These are phyloP conservation scores for Viola odorata DNA, from an alignment of 345 rosid genomes.

Conservation along the genomic window DNA sequence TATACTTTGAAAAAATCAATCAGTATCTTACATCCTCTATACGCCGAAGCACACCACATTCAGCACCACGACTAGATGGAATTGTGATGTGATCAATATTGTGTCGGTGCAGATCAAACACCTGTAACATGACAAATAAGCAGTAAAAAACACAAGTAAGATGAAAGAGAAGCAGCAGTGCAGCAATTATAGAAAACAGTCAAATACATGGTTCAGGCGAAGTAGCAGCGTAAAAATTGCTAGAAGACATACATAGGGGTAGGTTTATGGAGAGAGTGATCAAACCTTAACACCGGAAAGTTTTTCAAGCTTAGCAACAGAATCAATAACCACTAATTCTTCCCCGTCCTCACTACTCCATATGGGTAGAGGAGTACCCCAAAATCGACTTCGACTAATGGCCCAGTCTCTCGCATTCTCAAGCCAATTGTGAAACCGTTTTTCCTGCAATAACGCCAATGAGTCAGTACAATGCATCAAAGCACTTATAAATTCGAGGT, in stretches of 20 bases:
- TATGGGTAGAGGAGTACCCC: slow-evolving; percentile 98
- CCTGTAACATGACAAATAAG: slow-evolving; percentile 35
- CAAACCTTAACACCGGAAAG: slow-evolving; percentile 88
- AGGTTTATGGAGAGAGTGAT: slow-evolving; percentile 8
- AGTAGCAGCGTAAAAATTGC: too few relatives aligned
- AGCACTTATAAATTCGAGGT: not conserved
- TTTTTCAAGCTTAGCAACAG: slow-evolving; percentile 75
- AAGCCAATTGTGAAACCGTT: slow-evolving; percentile 98
- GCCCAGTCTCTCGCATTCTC: slow-evolving; percentile 99
- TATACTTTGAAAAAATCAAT: slow-evolving; percentile 3
- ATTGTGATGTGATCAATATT: slow-evolving; percentile 87
- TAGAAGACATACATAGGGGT: too few relatives aligned
- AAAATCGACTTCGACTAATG: slow-evolving; percentile 89
- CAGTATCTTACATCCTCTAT: slow-evolving; percentile 70
- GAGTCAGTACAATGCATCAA: not conserved
- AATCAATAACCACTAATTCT: slow-evolving; percentile 75
- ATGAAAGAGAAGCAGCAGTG: too few relatives aligned
- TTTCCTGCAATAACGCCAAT: slow-evolving; percentile 44
- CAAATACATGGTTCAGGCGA: too few relatives aligned
- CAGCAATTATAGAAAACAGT: too few relatives aligned
- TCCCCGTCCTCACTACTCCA: slow-evolving; percentile 89
- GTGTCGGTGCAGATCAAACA: slow-evolving; percentile 91
- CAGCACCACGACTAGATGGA: slow-evolving; percentile 70
- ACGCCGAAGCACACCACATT: slow-evolving; percentile 82
- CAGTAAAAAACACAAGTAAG: too few relatives aligned